These are phyloP conservation scores for Aureobasidium sp. DNA, from an alignment of 2,329 filamentous ascomycete species.

Conservation along the genomic window DNA sequence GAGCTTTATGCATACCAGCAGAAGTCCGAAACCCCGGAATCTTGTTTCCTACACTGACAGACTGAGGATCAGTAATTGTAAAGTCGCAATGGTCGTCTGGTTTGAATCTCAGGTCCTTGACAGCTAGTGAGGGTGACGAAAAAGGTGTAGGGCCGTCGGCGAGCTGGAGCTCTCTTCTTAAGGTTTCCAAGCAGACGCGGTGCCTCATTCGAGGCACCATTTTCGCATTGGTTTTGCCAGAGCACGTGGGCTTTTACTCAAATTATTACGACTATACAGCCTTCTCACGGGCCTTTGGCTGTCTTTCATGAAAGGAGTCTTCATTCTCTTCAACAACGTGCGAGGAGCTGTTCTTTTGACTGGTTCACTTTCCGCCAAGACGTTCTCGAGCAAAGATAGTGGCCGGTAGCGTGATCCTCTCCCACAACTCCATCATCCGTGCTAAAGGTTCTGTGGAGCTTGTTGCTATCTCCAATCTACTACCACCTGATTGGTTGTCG, in stretches of 20 bases:
- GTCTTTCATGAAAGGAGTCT: background rate
- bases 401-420: conserved; percentile 9
- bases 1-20: conserved; percentile 20
- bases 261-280: background rate
- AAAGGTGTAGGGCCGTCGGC: background rate
- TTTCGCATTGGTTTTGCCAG: background rate
- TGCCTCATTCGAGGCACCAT: conserved; percentile 14
- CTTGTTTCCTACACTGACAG: background rate
- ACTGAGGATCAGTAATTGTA: background rate
- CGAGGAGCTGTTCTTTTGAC: conserved; percentile 11
- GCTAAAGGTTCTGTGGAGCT: background rate
- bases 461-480: background rate
- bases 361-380: conserved; percentile 2
- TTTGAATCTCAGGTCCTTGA: background rate
- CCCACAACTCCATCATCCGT: background rate
- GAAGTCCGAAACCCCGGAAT: conserved; percentile 28
- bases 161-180: conserved; percentile 9
- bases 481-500: background rate
- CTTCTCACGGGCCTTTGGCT: conserved; percentile 3
- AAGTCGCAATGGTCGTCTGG: background rate
- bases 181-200: conserved; percentile 12
- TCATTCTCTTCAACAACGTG: background rate
- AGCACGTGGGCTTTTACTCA: conserved; percentile 11
- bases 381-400: conserved; percentile 7
- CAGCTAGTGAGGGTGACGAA: conserved; percentile 3